Evolutionary conservation across 2,329 filamentous ascomycete genomes (phyloP).

Genomic region (Fusarium agapanthi): DNA sequence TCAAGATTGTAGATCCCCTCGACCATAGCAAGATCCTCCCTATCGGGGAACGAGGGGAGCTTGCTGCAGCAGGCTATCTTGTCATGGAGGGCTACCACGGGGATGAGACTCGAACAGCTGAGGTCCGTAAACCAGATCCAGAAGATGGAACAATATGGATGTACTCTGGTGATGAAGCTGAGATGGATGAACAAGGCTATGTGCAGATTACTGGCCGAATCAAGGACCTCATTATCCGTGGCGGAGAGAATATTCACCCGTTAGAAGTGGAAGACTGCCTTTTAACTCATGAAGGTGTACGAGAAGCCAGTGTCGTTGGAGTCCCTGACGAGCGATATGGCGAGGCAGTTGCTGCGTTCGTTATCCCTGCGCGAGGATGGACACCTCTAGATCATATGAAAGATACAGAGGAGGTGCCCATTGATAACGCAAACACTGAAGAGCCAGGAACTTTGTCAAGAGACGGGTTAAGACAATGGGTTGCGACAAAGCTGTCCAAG

Average conservation of each 20-base stretch:
- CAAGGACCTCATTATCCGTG: constrained; percentile 95
- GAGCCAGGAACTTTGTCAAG: constrained; percentile 54
- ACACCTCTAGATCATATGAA: constrained; percentile 32
- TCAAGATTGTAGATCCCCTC: constrained; percentile 77
- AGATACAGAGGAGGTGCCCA: constrained; percentile 29
- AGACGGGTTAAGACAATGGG: constrained; percentile 75
- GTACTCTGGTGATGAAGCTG: constrained; percentile 90
- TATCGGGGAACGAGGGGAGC: constrained; percentile 76
- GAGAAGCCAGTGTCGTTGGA: constrained; percentile 84
- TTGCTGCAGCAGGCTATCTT: constrained; percentile 84
- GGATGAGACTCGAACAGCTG: constrained; percentile 73
- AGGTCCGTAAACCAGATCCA: constrained; percentile 65
- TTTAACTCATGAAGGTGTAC: constrained; percentile 73
- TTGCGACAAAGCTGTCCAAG: constrained; percentile 70
- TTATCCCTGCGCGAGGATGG: constrained; percentile 61
- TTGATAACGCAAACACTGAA: constrained; percentile 16
- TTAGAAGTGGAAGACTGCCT: constrained; percentile 92
- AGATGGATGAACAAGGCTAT: constrained; percentile 84
- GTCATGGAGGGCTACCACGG: constrained; percentile 92
- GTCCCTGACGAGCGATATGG: constrained; percentile 84
- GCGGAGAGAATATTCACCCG: constrained; percentile 95
- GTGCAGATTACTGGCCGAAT: constrained; percentile 89
- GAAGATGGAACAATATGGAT: constrained; percentile 75
- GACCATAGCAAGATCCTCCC: constrained; percentile 69
- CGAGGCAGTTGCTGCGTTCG: constrained; percentile 86